These are phyloP conservation scores for Phyllachora maydis DNA, from an alignment of 2,329 filamentous ascomycete species.

Conservation along the genomic window DNA sequence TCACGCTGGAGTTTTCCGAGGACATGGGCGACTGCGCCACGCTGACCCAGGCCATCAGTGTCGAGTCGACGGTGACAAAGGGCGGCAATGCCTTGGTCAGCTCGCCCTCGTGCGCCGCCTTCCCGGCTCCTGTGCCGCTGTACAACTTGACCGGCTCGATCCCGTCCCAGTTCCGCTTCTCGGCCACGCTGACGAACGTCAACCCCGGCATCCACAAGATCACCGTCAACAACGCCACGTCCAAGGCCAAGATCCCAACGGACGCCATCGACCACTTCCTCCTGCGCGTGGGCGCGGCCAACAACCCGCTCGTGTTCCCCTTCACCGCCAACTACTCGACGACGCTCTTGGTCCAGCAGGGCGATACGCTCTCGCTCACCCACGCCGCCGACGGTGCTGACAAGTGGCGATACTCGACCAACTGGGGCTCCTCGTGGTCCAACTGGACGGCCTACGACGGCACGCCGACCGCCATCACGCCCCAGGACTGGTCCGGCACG, in stretches of 20 bases:
- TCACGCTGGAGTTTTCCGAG: constrained; percentile 36
- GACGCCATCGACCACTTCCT: constrained; percentile 37
- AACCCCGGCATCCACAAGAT: constrained; percentile 39
- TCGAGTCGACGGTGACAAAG: constrained; percentile 29
- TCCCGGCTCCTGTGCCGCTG: no score
- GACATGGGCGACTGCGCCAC: constrained; percentile 40
- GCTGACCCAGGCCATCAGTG: constrained; percentile 23
- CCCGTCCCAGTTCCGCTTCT: constrained; percentile 30
- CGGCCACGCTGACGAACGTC: constrained; percentile 28
- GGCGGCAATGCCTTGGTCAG: constrained; percentile 21
- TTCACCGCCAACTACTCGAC: constrained; percentile 34
- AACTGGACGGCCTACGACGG: constrained; percentile 34
- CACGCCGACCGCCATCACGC: constrained; percentile 22
- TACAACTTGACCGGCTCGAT: constrained; percentile 26
- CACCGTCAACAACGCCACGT: constrained; percentile 31
- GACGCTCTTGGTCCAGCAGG: constrained; percentile 20
- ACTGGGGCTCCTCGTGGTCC: constrained; percentile 38
- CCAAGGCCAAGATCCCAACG: constrained; percentile 20
- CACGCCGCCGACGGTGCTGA: constrained; percentile 41
- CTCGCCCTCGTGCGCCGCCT: constrained; percentile 18
- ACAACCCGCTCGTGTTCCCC: constrained; percentile 40
- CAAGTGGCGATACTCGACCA: constrained; percentile 39
- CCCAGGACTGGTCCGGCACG: constrained; percentile 35
- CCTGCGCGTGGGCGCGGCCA: constrained; percentile 31
- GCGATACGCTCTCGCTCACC: constrained; percentile 20